Evolutionary conservation across 148 eudicot species (phyloP).

Genomic region (Polygonum aviculare): DNA sequence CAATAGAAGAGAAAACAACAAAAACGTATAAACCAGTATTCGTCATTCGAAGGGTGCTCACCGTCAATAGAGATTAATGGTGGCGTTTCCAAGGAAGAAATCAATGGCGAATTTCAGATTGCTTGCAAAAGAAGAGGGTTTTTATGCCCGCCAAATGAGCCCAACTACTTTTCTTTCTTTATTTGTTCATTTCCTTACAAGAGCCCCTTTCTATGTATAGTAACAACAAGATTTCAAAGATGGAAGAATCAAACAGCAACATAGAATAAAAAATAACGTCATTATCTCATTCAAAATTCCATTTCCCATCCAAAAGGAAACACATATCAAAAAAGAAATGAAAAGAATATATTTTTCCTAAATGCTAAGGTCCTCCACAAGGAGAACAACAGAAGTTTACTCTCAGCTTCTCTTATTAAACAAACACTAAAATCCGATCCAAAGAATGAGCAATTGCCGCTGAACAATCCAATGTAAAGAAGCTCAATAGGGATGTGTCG

Average conservation of each 20-base stretch:
- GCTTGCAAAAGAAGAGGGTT: too few relatives aligned
- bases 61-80: too few relatives aligned
- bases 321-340: neutral
- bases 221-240: neutral
- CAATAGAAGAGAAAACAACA: too few relatives aligned
- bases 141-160: too few relatives aligned
- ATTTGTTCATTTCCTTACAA: too few relatives aligned
- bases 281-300: conserved; percentile 1
- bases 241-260: neutral
- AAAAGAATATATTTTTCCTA: neutral
- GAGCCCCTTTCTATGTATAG: too few relatives aligned
- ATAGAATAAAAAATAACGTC: neutral
- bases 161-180: too few relatives aligned
- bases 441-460: neutral
- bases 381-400: neutral
- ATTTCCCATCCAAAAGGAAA: conserved; percentile 6
- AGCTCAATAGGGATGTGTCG: neutral
- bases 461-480: too few relatives aligned
- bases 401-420: conserved; percentile 2
- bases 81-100: too few relatives aligned
- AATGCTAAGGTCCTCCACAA: neutral
- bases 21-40: too few relatives aligned
- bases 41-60: too few relatives aligned
- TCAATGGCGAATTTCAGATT: too few relatives aligned
- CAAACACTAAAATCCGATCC: neutral